These are phyloP conservation scores for Pinus tabuliformis DNA, from an alignment of 75 land plant genomes.

Conservation along the genomic window DNA sequence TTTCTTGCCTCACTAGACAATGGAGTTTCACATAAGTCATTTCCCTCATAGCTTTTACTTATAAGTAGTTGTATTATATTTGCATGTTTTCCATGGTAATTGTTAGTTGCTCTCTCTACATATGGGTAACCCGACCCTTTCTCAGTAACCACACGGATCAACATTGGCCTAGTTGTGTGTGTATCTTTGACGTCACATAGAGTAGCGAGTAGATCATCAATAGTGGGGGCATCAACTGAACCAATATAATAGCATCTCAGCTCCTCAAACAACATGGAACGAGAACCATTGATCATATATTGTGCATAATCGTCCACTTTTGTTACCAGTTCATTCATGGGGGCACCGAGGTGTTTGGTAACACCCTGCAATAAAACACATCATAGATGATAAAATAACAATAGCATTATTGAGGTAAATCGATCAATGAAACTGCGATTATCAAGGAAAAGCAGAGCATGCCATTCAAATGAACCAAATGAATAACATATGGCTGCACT, in stretches of 20 bases:
- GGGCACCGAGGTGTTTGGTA: no score
- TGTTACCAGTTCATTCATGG: constrained; percentile 76
- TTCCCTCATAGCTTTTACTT: no score
- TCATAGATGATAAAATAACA: no score
- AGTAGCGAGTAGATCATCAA: constrained; percentile 73
- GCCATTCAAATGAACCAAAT: no score
- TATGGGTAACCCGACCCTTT: constrained; percentile 89
- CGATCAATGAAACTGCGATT: no score
- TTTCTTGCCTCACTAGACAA: no score
- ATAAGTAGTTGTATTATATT: background rate
- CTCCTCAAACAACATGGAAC: constrained; percentile 86
- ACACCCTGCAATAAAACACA: no score
- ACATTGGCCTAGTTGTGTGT: constrained; percentile 71
- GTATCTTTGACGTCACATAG: constrained; percentile 74
- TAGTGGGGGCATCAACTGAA: constrained; percentile 82
- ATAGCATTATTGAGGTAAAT: no score
- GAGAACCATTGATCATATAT: constrained; percentile 90
- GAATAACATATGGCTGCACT: no score
- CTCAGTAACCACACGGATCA: constrained; percentile 85
- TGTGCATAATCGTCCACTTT: constrained; percentile 93
- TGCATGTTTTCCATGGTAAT: constrained; percentile 60
- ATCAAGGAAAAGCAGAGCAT: no score
- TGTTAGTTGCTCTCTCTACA: constrained; percentile 76
- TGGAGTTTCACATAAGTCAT: no score
- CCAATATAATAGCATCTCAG: constrained; percentile 87